A percentile compares a stretch with the other conserved stretches of the same genome.
These are phyloP conservation scores for Pilobolus umbonatus DNA, from an alignment of 192 early-diverging fungal genomes.

Conservation along the genomic window DNA sequence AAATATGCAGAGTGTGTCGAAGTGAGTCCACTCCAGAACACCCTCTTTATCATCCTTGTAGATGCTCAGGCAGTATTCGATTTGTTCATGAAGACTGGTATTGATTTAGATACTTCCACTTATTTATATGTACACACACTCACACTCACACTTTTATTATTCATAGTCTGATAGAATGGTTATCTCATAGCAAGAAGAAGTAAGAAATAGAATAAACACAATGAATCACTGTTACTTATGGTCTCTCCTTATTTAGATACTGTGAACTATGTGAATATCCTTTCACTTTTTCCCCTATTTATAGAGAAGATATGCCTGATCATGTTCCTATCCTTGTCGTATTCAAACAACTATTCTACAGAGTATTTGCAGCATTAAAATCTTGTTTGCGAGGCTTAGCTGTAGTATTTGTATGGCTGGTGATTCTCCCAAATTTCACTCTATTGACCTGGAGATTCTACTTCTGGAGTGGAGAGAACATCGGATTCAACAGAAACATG, in stretches of 20 bases:
- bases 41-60: constrained; percentile 90
- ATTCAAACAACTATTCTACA: constrained; percentile 6
- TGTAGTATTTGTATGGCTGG: constrained; percentile 72
- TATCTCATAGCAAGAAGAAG: constrained; percentile 75
- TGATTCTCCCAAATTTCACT: constrained; percentile 74
- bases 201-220: constrained; percentile 20
- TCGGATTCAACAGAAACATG: constrained; percentile 31
- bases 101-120: background rate
- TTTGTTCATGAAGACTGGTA: constrained; percentile 93
- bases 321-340: constrained; percentile 51
- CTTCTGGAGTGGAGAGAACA: constrained; percentile 70
- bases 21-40: constrained; percentile 70
- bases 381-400: constrained; percentile 55
- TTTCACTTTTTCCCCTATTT: constrained; percentile 81
- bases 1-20: constrained; percentile 83
- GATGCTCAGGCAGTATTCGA: constrained; percentile 92
- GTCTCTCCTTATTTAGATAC: constrained; percentile 36
- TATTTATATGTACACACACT: background rate
- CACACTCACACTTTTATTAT: background rate
- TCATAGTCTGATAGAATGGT: constrained; percentile 74
- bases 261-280: constrained; percentile 91
- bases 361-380: constrained; percentile 18
- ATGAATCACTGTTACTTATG: background rate
- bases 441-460: constrained; percentile 83
- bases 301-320: constrained; percentile 67